Base-by-base conservation (phyloP, 768 basidiomycete species). In the Suillus discolor region DNA sequence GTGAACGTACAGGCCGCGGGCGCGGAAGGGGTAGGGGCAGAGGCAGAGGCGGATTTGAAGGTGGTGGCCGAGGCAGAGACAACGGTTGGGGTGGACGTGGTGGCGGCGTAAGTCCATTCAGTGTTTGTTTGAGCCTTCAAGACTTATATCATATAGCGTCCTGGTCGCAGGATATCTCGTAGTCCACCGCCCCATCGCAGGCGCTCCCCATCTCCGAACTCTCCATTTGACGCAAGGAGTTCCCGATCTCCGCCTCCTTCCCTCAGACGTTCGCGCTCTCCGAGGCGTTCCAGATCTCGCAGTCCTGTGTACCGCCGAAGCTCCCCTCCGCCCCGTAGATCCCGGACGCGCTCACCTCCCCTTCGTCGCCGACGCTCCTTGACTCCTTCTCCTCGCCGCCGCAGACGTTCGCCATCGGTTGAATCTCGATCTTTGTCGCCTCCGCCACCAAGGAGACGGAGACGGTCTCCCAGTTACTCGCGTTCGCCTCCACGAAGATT, bases 81-180 rank as follows among this genome's bases (percentile, higher is more conserved):
- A 78, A 81, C 47, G 89, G 89, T 13, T 91, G 91, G 90, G 88
- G 91, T 62, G 79, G 75, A 12, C 80, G 91, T 70, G 89, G 89
- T 28, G 85, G 89, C 61, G 88, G 85, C 65, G 73, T 73, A 68
- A 39, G 74, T 67, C 11, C 47, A 61, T 65, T 57, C 25, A 25
- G 36, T 34, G 13, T 63, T 49, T 12, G 57, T 31, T 20, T 42
- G 64, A 41, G 42, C n/a, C 55, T 59, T 60, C 44, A 20, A 54
- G 16, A 31, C 62, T 75, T 36, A 70, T 51, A 41, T 42, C 28
- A 36, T 61, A 65, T 23, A 73, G 84, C 82, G 80, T 47, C 80
- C 81, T 44, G 79, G 80, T 49, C 84, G 85, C 64, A 82, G 83
- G 20, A 79, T 78, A 39, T 80, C 82, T 54, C 71, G 68, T 25